phyloP scores from a whole-genome alignment of 2,329 filamentous ascomycete species.

The Hirsutella rhossiliensis region DNA sequence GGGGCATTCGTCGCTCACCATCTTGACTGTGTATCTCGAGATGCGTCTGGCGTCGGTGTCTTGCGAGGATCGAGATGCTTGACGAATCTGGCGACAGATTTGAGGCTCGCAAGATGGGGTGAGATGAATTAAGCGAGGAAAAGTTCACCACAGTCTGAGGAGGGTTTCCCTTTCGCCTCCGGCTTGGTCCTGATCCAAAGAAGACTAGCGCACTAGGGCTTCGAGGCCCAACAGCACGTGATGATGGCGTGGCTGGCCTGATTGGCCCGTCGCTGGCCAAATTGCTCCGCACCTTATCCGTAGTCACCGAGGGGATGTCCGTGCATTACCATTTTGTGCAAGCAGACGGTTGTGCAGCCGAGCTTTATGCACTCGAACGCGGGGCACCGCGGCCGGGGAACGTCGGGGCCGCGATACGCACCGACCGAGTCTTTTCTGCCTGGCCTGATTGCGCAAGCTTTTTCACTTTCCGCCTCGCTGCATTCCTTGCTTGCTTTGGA shows the following conservation, averaged over 20 bases:
- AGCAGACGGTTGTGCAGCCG: constrained; percentile 5
- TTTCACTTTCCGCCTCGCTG: too few species aligned
- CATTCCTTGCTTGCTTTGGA: too few species aligned
- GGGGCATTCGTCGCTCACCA: constrained; percentile 42
- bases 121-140: constrained; percentile 33
- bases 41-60: constrained; percentile 22
- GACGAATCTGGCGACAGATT: constrained; percentile 45
- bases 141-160: constrained; percentile 32
- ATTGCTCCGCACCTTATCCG: neutral
- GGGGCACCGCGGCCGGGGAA: neutral
- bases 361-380: neutral
- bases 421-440: neutral
- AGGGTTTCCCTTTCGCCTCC: constrained; percentile 19
- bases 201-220: constrained; percentile 26
- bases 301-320: neutral
- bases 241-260: constrained; percentile 4
- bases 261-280: constrained; percentile 8
- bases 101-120: constrained; percentile 35
- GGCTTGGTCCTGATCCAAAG: constrained; percentile 24
- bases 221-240: constrained; percentile 24
- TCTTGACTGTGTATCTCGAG: constrained; percentile 48
- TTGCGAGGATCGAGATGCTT: constrained; percentile 36
- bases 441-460: neutral
- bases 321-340: constrained; percentile 5
- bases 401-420: neutral